phyloP scores from a whole-genome alignment of 2,329 filamentous ascomycete genomes.

The Xylariaceae sp. region DNA sequence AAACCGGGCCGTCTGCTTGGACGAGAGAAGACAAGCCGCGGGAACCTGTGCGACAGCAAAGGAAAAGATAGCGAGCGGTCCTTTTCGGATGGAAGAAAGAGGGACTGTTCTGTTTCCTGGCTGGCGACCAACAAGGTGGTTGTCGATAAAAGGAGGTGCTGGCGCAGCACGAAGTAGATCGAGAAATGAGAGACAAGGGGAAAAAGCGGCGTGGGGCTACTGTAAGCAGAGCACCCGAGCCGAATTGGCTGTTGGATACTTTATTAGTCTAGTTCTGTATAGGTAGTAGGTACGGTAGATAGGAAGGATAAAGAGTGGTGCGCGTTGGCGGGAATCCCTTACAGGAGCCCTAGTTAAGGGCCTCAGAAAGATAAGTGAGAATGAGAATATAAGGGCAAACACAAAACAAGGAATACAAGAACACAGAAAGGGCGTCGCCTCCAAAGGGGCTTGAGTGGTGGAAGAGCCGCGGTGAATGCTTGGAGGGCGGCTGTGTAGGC shows the following conservation, averaged over 20 bases:
- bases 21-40: neutral
- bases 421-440: constrained; percentile 2
- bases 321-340: neutral
- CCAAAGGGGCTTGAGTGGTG: constrained; percentile 37
- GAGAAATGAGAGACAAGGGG: constrained; percentile 19
- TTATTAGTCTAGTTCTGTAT: neutral
- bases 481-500: constrained; percentile 33
- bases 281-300: no score
- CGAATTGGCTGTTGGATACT: constrained; percentile 2
- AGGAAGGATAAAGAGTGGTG: constrained; percentile 1
- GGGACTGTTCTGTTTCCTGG: neutral
- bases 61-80: neutral
- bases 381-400: neutral
- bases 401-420: neutral
- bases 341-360: neutral
- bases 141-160: constrained; percentile 17
- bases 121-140: constrained; percentile 6
- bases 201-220: constrained; percentile 13
- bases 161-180: constrained; percentile 7
- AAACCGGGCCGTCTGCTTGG: constrained; percentile 10
- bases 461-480: constrained; percentile 27
- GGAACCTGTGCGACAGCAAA: neutral
- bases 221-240: constrained; percentile 6
- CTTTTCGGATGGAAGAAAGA: constrained; percentile 1
- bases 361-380: no score